Evolutionary conservation across 305 asterid species (phyloP), one percentile per base, ranked within the genome.

Genomic region (Solanum hybrid): DNA sequence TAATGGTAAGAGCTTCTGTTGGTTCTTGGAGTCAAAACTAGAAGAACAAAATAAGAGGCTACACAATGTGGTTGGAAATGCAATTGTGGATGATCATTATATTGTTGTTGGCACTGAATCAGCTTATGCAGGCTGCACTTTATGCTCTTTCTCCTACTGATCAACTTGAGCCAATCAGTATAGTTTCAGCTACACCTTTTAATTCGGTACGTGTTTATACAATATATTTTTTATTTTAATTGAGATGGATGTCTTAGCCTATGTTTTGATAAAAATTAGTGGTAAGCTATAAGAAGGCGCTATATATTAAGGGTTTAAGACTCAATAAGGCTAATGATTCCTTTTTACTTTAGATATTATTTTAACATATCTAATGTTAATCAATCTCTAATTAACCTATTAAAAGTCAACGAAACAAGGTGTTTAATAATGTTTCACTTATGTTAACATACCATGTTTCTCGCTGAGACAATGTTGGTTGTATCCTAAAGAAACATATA

Each of bases 71-170:
- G 51, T 40, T 40, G 51, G 2, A 40, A 40, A 40, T 40, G 51
- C 51, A 40, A 40, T 40, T 40, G 6, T 40, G 1, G 91, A 93
- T 76, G 88, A 90, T 11, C 2, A 40, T 40, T 11, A 40, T 40
- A 40, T 40, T 11, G 51, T 40, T 40, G 51, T 40, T 40, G 51
- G 51, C 51, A 40, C 15, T 40, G 51, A 14, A 40, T 40, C 51
- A 40, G 51, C 51, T 40, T 40, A 4, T 40, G 15, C 2, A 40
- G 6, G 96, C 96, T 0, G 90, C 96, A 2, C 98, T 91, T 92
- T 95, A 96, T 90, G 99, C 95, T 36, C 86, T 40, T 40, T 40
- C 15, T 40, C 15, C 51, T 4, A 1, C 6, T 40, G 51, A 40
- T 40, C 15, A 40, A 12, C 51, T 4, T 40, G 15, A 40, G 2